Conservation (phyloP, 2,329 filamentous ascomycete genomes). For the Elsinoe ampelina region DNA sequence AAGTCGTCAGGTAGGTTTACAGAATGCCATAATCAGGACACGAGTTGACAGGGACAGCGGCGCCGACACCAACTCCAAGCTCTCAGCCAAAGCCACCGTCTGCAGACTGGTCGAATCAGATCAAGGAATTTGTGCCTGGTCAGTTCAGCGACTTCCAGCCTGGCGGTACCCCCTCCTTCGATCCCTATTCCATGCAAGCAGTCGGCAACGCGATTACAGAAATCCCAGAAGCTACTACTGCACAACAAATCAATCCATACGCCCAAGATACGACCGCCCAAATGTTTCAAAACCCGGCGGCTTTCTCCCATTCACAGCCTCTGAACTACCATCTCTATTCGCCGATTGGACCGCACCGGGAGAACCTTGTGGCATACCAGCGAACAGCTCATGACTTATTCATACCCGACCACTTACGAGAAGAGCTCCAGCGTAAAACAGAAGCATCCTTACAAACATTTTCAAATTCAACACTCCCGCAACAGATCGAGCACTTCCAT, state of each 20-base stretch:
- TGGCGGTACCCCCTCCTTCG: slow-evolving; percentile 30
- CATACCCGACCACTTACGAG: slow-evolving; percentile 72
- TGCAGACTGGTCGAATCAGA: slow-evolving; percentile 40
- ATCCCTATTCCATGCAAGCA: slow-evolving; percentile 34
- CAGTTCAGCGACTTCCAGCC: slow-evolving; percentile 28
- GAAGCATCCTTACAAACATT: slow-evolving; percentile 79
- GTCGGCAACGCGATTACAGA: slow-evolving; percentile 12
- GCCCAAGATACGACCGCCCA: slow-evolving; percentile 57
- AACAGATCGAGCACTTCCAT: slow-evolving; percentile 76
- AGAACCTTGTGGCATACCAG: slow-evolving; percentile 77
- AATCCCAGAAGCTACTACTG: slow-evolving; percentile 22
- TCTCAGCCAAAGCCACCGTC: slow-evolving; percentile 38
- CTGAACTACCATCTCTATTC: slow-evolving; percentile 91
- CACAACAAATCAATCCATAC: slow-evolving; percentile 55
- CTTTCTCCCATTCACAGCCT: slow-evolving; percentile 39
- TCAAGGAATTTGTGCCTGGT: slow-evolving; percentile 48
- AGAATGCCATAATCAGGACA: not conserved
- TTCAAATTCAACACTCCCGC: slow-evolving; percentile 64
- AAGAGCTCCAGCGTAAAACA: slow-evolving; percentile 80
- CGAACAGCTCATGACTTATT: slow-evolving; percentile 85
- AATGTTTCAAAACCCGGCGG: slow-evolving; percentile 54
- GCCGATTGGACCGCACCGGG: slow-evolving; percentile 70
- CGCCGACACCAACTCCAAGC: slow-evolving; percentile 25
- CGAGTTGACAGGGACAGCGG: not conserved
- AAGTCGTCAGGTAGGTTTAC: slow-evolving; percentile 35